These are phyloP conservation scores for Urtica urens DNA, from an alignment of 306 rosid genomes.

Conservation along the genomic window DNA sequence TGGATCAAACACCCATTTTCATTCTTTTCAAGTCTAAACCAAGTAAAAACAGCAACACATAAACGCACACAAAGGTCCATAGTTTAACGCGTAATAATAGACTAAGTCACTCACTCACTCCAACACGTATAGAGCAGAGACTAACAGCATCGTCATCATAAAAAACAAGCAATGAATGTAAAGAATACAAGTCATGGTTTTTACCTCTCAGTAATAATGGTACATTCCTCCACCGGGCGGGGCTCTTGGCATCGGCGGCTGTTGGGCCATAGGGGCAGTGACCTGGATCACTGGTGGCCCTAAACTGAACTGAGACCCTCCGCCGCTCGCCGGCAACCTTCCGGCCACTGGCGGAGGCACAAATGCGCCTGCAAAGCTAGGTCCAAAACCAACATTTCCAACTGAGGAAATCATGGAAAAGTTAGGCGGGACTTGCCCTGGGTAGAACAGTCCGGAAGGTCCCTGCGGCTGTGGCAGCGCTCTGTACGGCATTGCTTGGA, in stretches of 20 bases:
- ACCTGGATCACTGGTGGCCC: constrained; percentile 25
- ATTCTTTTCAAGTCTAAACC: constrained; percentile 46
- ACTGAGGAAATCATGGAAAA: constrained; percentile 27
- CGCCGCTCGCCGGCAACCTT: constrained; percentile 41
- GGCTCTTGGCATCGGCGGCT: constrained; percentile 40
- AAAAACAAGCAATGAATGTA: neutral
- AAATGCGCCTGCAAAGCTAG: constrained; percentile 33
- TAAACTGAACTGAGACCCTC: constrained; percentile 39
- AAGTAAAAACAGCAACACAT: constrained; percentile 25
- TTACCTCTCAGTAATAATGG: constrained; percentile 71
- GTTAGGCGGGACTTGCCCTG: constrained; percentile 38
- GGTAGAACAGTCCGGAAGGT: no score
- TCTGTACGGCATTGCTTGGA: constrained; percentile 32
- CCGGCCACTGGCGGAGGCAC: constrained; percentile 34
- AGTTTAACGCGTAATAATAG: neutral
- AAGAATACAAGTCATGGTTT: no score
- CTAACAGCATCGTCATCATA: neutral
- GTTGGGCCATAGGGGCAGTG: constrained; percentile 26
- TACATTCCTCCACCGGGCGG: constrained; percentile 55
- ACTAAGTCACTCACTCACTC: neutral
- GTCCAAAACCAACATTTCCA: constrained; percentile 30
- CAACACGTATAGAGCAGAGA: neutral
- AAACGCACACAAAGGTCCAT: constrained; percentile 14
- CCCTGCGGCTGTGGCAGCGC: constrained; percentile 25
- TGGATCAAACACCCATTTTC: constrained; percentile 63